Evolutionary conservation across 1,284 basidiomycete species (phyloP).

Genomic region (Ustilago nuda): DNA sequence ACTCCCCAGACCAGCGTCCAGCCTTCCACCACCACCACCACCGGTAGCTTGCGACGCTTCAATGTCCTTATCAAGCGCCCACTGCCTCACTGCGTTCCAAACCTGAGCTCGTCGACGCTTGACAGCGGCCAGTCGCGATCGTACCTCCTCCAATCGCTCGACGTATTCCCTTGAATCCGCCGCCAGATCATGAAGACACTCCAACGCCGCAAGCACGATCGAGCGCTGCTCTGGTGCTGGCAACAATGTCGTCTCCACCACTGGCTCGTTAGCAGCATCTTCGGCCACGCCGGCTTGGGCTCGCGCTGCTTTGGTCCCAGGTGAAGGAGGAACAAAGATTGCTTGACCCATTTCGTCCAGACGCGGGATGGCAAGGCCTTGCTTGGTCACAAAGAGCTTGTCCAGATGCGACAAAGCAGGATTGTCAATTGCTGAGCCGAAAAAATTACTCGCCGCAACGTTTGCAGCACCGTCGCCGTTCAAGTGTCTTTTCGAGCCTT

Average conservation of each 20-base stretch:
- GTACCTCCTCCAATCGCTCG: slow-evolving; percentile 72
- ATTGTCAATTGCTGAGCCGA: slow-evolving; percentile 46
- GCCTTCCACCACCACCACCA: slow-evolving; percentile 1
- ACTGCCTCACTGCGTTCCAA: slow-evolving; percentile 71
- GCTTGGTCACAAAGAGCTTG: slow-evolving; percentile 64
- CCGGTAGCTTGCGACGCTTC: slow-evolving; percentile 11
- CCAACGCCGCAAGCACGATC: slow-evolving; percentile 62
- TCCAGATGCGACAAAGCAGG: slow-evolving; percentile 64
- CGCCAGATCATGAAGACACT: slow-evolving; percentile 70
- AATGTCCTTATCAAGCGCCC: slow-evolving; percentile 61
- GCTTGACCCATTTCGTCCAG: slow-evolving; percentile 49
- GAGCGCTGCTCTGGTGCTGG: slow-evolving; percentile 62
- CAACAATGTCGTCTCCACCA: slow-evolving; percentile 49
- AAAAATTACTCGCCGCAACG: slow-evolving; percentile 17
- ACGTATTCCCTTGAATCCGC: slow-evolving; percentile 73
- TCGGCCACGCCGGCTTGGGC: slow-evolving; percentile 20
- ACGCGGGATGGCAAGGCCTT: slow-evolving; percentile 56
- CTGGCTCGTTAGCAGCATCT: slow-evolving; percentile 28
- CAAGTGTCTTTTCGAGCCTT: slow-evolving; percentile 15
- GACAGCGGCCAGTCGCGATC: slow-evolving; percentile 71
- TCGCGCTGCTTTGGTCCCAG: slow-evolving; percentile 20
- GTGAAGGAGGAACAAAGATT: slow-evolving; percentile 42
- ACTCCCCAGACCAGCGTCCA: slow-evolving; percentile 4
- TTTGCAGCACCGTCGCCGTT: slow-evolving; percentile 11
- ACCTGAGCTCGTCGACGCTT: slow-evolving; percentile 71